phyloP scores from a whole-genome alignment of 768 basidiomycete genomes.

The Phaffia australis region DNA sequence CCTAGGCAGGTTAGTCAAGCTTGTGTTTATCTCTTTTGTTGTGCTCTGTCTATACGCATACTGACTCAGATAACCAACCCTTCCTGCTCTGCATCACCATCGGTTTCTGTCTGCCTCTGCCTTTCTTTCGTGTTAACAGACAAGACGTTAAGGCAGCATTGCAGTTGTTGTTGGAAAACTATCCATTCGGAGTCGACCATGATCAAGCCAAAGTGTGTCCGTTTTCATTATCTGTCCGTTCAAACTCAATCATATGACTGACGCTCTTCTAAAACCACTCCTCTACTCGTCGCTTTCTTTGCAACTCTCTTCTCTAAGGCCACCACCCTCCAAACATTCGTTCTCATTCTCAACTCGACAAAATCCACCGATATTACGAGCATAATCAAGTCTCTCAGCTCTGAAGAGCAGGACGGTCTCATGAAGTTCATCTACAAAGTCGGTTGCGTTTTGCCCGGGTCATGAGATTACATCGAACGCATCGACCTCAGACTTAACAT shows the following conservation, averaged over 20 bases:
- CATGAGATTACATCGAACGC: neutral
- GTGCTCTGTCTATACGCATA: neutral
- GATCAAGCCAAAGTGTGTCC: slow-evolving; percentile 76
- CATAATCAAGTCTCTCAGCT: slow-evolving; percentile 60
- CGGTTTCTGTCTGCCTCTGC: neutral
- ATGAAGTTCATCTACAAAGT: slow-evolving; percentile 96
- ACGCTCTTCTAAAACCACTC: neutral
- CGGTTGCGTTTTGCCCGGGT: slow-evolving; percentile 5
- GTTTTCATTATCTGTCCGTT: neutral
- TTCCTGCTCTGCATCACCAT: neutral
- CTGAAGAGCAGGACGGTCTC: slow-evolving; percentile 71
- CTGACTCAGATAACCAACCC: neutral
- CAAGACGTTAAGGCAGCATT: slow-evolving; percentile 68
- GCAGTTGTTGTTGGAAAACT: slow-evolving; percentile 55
- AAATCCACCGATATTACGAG: slow-evolving; percentile 73
- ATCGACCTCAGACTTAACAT: neutral
- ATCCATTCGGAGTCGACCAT: slow-evolving; percentile 77
- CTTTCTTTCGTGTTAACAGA: slow-evolving; percentile 41
- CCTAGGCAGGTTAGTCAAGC: slow-evolving; percentile 55
- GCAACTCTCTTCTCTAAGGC: slow-evolving; percentile 43
- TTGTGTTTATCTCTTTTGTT: neutral
- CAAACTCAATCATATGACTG: neutral
- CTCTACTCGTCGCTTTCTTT: neutral
- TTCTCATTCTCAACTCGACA: slow-evolving; percentile 87
- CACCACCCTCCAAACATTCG: slow-evolving; percentile 63